Evolutionary conservation across 1,284 basidiomycete species (phyloP).

Genomic region (Fomitopsis schrenkii): DNA sequence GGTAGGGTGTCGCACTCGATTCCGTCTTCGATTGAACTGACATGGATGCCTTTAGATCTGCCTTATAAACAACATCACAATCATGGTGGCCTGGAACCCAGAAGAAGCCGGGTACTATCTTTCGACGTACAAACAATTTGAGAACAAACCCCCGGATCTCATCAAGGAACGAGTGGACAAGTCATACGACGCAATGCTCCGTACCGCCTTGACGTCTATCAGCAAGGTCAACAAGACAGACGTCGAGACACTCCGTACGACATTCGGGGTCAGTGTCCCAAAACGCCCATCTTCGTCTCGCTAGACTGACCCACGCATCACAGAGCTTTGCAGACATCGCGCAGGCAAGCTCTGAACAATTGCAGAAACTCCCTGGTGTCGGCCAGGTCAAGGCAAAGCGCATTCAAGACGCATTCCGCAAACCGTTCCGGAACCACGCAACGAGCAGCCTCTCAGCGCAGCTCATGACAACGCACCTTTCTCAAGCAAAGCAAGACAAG

Average conservation of each 20-base stretch:
- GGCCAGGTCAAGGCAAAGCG: conserved; percentile 92
- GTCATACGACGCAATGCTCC: conserved; percentile 79
- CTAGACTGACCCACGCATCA: neutral
- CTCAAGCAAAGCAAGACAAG: conserved; percentile 8
- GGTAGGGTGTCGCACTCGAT: conserved; percentile 23
- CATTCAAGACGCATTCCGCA: conserved; percentile 74
- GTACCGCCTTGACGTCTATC: conserved; percentile 85
- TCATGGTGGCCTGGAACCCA: conserved; percentile 87
- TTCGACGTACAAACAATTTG: conserved; percentile 88
- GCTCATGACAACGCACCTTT: conserved; percentile 6
- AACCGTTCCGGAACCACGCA: conserved; percentile 65
- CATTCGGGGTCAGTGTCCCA: conserved; percentile 69
- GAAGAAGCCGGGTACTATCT: conserved; percentile 95
- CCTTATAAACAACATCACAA: conserved; percentile 88
- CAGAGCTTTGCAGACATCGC: conserved; percentile 86
- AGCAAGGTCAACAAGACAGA: conserved; percentile 98
- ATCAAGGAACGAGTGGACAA: conserved; percentile 94
- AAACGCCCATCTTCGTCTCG: conserved; percentile 21
- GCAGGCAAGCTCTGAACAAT: conserved; percentile 65
- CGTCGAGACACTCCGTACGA: conserved; percentile 87
- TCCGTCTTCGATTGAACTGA: neutral
- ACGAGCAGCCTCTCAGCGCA: conserved; percentile 44
- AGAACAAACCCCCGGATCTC: conserved; percentile 89
- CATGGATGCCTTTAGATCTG: conserved; percentile 48
- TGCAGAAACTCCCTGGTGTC: conserved; percentile 87